Evolutionary conservation across 1,284 basidiomycete genomes (phyloP).

Genomic region (Apiotrichum mycotoxinovorans): DNA sequence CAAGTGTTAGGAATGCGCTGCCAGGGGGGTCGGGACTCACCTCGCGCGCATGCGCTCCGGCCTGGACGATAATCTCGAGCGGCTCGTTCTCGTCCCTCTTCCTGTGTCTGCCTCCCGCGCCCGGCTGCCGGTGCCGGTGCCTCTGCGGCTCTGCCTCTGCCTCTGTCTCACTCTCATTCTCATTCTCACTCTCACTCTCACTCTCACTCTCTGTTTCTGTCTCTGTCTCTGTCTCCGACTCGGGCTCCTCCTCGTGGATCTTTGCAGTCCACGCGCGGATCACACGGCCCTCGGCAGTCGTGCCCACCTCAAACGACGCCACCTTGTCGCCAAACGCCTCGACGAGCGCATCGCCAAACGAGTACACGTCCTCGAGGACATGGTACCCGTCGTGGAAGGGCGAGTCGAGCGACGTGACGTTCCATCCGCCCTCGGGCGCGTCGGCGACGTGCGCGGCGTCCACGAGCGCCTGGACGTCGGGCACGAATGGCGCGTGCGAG

Average conservation of each 20-base stretch:
- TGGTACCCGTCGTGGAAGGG: conserved; percentile 48
- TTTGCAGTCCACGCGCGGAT: conserved; percentile 37
- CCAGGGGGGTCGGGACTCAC: conserved; percentile 50
- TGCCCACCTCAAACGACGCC: conserved; percentile 31
- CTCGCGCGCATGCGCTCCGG: conserved; percentile 76
- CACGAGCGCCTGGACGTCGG: conserved; percentile 36
- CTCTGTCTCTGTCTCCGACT: conserved; percentile 7
- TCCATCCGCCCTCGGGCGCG: conserved; percentile 23
- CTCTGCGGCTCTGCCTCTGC: background rate
- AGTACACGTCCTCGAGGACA: conserved; percentile 35
- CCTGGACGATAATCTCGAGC: conserved; percentile 62
- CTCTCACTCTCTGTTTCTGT: too few relatives aligned
- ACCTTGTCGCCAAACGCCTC: conserved; percentile 34
- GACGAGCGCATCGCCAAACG: conserved; percentile 41
- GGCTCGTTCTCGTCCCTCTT: background rate
- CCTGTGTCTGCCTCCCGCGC: conserved; percentile 4
- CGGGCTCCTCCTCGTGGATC: conserved; percentile 13
- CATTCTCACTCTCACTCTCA: too few relatives aligned
- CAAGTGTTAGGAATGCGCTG: background rate
- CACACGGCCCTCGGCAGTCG: conserved; percentile 35
- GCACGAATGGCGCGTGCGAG: conserved; percentile 22
- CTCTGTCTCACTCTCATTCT: conserved; percentile 11
- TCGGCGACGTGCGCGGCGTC: conserved; percentile 13
- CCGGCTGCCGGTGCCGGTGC: background rate
- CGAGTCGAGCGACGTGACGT: conserved; percentile 31